phyloP scores from a whole-genome alignment of 306 rosid species.

The Trifolium subterraneum region DNA sequence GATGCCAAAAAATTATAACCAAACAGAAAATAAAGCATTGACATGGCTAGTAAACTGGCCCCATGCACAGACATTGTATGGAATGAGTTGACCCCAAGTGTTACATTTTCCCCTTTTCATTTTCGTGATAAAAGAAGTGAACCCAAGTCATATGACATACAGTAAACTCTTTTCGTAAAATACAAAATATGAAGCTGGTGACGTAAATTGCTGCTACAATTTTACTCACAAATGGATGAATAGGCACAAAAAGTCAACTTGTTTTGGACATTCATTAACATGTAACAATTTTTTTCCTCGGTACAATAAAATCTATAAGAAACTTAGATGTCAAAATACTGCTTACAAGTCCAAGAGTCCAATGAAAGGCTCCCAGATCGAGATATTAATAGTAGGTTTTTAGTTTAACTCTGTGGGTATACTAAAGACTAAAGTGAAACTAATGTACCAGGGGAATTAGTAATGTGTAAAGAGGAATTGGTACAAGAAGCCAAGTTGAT shows the following conservation, averaged over 20 bases:
- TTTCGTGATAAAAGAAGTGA: slow-evolving; percentile 16
- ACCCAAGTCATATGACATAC: background rate
- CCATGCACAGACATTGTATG: background rate
- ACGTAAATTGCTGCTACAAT: slow-evolving; percentile 2
- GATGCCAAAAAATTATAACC: background rate
- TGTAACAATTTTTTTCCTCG: background rate
- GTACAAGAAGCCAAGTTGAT: no score
- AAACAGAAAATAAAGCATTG: background rate
- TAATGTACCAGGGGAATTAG: no score
- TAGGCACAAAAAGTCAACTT: background rate
- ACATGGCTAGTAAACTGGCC: background rate
- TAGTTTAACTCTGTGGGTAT: background rate
- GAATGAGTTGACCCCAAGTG: slow-evolving; percentile 17
- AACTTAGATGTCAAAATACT: background rate
- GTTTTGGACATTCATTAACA: slow-evolving; percentile 1
- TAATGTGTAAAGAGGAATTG: no score
- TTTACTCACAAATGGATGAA: background rate
- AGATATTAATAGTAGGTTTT: background rate
- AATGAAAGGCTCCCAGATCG: background rate
- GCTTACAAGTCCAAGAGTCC: slow-evolving; percentile 4
- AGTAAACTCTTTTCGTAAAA: background rate
- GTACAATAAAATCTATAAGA: slow-evolving; percentile 1
- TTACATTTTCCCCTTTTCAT: background rate
- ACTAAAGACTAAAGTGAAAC: no score
- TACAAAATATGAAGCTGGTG: slow-evolving; percentile 5